These are phyloP conservation scores for Sugiyamaella chiloensis DNA, from an alignment of 805 yeast genomes.

Conservation along the genomic window DNA sequence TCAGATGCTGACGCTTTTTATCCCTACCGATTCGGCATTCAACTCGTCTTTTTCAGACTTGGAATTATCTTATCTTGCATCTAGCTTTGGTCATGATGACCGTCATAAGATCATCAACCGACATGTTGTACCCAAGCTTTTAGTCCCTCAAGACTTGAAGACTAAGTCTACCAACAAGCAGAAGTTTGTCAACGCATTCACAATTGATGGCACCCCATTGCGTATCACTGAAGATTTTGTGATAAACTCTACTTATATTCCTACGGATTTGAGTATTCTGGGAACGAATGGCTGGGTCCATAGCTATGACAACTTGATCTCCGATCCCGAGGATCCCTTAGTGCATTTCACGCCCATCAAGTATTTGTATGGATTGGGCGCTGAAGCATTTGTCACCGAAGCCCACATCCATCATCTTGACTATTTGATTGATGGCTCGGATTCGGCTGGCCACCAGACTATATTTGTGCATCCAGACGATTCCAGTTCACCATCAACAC, in stretches of 20 bases:
- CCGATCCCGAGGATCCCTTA: conserved; percentile 22
- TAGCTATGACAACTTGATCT: conserved; percentile 39
- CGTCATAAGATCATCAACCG: conserved; percentile 36
- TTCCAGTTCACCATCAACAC: neutral
- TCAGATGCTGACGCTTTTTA: conserved; percentile 42
- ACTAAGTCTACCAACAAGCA: conserved; percentile 27
- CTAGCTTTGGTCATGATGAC: conserved; percentile 18
- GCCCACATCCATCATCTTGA: conserved; percentile 56
- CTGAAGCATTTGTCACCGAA: conserved; percentile 66
- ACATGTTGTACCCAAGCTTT: conserved; percentile 44
- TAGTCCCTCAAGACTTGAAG: conserved; percentile 15
- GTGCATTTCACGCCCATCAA: conserved; percentile 52
- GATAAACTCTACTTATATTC: conserved; percentile 35
- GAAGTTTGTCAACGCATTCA: conserved; percentile 32
- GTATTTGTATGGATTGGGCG: conserved; percentile 56
- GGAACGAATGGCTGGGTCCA: conserved; percentile 51
- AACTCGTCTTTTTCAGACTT: conserved; percentile 34
- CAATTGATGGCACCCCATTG: conserved; percentile 25
- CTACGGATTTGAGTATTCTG: conserved; percentile 41
- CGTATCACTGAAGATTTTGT: conserved; percentile 36
- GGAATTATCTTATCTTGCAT: conserved; percentile 44
- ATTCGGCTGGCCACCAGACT: conserved; percentile 51
- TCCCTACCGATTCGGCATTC: conserved; percentile 45
- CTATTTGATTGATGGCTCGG: conserved; percentile 51
- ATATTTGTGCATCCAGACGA: conserved; percentile 49